These are phyloP conservation scores for Colletotrichum orchidophilum DNA, from an alignment of 2,329 filamentous ascomycete genomes.

Conservation along the genomic window DNA sequence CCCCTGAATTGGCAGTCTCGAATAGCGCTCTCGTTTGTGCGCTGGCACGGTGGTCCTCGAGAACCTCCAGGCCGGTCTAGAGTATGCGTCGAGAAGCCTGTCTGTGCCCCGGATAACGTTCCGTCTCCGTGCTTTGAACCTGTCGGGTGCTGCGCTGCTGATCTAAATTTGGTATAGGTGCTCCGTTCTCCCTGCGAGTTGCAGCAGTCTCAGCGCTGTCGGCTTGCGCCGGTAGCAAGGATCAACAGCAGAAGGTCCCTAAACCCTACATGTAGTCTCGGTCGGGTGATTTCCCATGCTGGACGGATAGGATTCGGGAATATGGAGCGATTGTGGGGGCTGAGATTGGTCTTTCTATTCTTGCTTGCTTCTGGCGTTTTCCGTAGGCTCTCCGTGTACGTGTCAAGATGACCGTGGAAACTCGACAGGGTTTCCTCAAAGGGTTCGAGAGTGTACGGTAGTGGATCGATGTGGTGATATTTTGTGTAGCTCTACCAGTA, in stretches of 20 bases:
- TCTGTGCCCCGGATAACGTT: neutral
- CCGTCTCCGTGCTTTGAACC: neutral
- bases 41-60: neutral
- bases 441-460: neutral
- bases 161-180: constrained; percentile 9
- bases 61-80: neutral
- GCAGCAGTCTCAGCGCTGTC: constrained; percentile 5
- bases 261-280: constrained; percentile 3
- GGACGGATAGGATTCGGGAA: neutral
- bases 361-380: neutral
- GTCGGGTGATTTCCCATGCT: constrained; percentile 3
- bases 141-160: neutral
- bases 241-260: constrained; percentile 10
- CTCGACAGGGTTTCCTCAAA: neutral
- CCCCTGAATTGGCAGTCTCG: constrained; percentile 1
- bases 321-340: neutral
- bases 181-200: neutral
- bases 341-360: neutral
- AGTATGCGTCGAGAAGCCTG: constrained; percentile 12
- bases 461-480: neutral
- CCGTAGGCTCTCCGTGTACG: neutral
- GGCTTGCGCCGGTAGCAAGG: constrained; percentile 8
- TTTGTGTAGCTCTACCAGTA: neutral
- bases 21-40: neutral
- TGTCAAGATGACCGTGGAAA: neutral